Conservation (phyloP, 1,284 basidiomycete species). For the Trametes pubescens region DNA sequence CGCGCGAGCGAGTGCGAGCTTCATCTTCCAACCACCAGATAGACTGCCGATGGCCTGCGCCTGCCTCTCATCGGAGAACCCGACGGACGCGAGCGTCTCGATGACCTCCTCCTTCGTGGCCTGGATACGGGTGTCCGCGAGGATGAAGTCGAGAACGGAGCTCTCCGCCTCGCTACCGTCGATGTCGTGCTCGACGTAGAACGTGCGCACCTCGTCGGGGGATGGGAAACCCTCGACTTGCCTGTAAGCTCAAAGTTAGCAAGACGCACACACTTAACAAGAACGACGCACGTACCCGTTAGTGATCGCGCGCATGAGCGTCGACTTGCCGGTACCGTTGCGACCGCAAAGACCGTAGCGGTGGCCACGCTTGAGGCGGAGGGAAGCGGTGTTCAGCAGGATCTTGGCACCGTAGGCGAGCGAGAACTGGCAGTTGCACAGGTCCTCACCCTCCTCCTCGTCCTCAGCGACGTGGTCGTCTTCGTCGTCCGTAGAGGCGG, state of each 20-base stretch:
- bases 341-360: conserved; percentile 98
- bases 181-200: conserved; percentile 99
- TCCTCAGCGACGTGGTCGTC: conserved; percentile 81
- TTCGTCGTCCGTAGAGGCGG: conserved; percentile 80
- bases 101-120: conserved; percentile 77
- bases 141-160: conserved; percentile 90
- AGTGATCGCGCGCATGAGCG: conserved; percentile 96
- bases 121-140: conserved; percentile 86
- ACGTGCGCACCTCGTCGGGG: conserved; percentile 94
- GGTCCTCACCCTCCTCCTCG: conserved; percentile 96
- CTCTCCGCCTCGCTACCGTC: conserved; percentile 95
- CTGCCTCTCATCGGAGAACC: conserved; percentile 91
- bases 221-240: conserved; percentile 99
- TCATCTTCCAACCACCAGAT: conserved; percentile 99
- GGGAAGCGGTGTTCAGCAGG: conserved; percentile 93
- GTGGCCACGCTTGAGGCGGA: conserved; percentile 98
- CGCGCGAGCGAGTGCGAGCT: conserved; percentile 97
- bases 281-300: conserved; percentile 59
- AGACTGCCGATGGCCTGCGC: conserved; percentile 87
- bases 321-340: conserved; percentile 99
- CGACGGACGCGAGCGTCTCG: conserved; percentile 88
- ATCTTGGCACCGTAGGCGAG: conserved; percentile 99
- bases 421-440: conserved; percentile 98
- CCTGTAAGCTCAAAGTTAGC: conserved; percentile 44
- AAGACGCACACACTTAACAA: conserved; percentile 9